Conservation (phyloP, 805 yeast species). For the Candida golubevii region DNA sequence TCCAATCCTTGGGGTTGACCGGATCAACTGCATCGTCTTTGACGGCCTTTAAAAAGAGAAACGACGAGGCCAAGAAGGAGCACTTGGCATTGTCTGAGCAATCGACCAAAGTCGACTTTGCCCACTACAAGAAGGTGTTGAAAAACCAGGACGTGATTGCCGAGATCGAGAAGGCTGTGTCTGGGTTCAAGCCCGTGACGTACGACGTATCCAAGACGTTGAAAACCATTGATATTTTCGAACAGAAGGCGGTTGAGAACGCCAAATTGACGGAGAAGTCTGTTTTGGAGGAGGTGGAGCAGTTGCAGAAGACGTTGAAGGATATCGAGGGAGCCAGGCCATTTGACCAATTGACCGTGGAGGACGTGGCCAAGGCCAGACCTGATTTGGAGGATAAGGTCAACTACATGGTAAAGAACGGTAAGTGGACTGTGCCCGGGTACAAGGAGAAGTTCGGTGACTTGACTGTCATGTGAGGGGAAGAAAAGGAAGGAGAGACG, state of each 20-base stretch:
- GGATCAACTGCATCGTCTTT: slow-evolving; percentile 88
- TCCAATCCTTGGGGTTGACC: slow-evolving; percentile 82
- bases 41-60: slow-evolving; percentile 94
- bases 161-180: slow-evolving; percentile 74
- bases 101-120: slow-evolving; percentile 75
- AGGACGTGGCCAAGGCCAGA: slow-evolving; percentile 90
- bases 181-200: slow-evolving; percentile 74
- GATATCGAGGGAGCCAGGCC: slow-evolving; percentile 98
- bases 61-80: slow-evolving; percentile 92
- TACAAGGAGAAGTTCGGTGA: slow-evolving; percentile 98
- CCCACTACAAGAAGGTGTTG: slow-evolving; percentile 71
- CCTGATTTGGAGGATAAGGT: slow-evolving; percentile 98
- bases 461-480: slow-evolving; percentile 77
- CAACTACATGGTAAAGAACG: slow-evolving; percentile 88
- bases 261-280: slow-evolving; percentile 90
- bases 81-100: slow-evolving; percentile 67
- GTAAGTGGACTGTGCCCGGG: slow-evolving; percentile 97
- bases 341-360: slow-evolving; percentile 93
- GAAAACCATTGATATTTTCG: slow-evolving; percentile 88
- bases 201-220: slow-evolving; percentile 86
- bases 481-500: not conserved
- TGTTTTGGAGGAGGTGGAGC: slow-evolving; percentile 79
- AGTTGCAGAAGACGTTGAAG: slow-evolving; percentile 80
- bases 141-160: slow-evolving; percentile 77
- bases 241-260: slow-evolving; percentile 91